Base-by-base conservation (phyloP, 2,329 filamentous ascomycete genomes). In the Penicillium sp. region DNA sequence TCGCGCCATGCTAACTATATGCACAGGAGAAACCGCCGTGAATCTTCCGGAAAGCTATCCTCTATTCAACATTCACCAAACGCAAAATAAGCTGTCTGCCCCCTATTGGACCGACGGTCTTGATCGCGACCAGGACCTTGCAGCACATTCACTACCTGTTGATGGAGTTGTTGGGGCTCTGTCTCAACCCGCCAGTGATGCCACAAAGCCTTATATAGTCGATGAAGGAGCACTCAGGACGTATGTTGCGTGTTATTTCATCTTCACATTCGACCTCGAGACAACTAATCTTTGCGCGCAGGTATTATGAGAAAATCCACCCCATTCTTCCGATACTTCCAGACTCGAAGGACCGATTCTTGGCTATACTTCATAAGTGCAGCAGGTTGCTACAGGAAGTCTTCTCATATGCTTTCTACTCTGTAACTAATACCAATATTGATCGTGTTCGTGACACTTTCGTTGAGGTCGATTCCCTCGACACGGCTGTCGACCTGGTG, bases 301-400 rank as follows among this genome's bases (percentile, higher is more conserved):
- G 73, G 7, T 76, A 77, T 62, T 74, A 74, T 52, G 64, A 69
- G 30, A 69, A 72, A 49, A 71, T 77, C 21, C 74, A 77, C 59
- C 66, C 67, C 6, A 59, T 75, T 20, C 63, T 75, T 21, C 74
- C 74, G 1, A 69, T 76, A 21, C 63, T 77, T n/a, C 71, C 74
- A 9, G 68, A 72, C 59, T 71, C 72, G 12, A 70, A 66, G 49
- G 71, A 74, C 28, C 68, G 71, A 35, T 65, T 74, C 42, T 59
- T 70, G 42, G 68, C 68, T 46, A 63, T 72, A 49, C 66, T 77
- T 20, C 69, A 74, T 45, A 71, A 72, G 56, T 71, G 71, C 60
- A 71, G 65, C 45, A 71, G 74, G 30, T 68, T 71, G 50, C 63
- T 72, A 14, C 74, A 77, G 59, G 72, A 76, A 54, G 68, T 70